A percentile compares a stretch with the other conserved stretches of the same genome.
These are phyloP conservation scores for Yamadazyma siamensis DNA, from an alignment of 1,139 yeast species.

Conservation along the genomic window DNA sequence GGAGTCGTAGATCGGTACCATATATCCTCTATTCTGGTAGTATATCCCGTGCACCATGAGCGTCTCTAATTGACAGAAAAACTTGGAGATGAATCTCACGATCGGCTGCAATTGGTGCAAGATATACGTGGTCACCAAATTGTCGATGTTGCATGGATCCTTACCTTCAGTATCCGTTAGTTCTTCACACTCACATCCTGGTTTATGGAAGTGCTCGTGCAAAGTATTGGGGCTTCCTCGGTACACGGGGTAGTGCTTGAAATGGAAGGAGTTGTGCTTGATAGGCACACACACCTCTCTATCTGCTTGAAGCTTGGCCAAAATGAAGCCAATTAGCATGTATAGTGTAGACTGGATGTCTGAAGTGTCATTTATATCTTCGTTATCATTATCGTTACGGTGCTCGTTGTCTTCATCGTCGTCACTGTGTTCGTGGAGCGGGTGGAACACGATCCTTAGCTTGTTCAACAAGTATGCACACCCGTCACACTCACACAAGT, in stretches of 20 bases:
- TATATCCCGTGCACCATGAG: constrained; percentile 39
- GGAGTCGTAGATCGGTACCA: constrained; percentile 29
- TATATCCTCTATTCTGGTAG: constrained; percentile 19
- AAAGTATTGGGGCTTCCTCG: constrained; percentile 39
- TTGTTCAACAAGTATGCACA: constrained; percentile 28
- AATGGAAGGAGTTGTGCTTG: constrained; percentile 24
- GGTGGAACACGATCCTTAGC: constrained; percentile 22
- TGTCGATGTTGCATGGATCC: constrained; percentile 25
- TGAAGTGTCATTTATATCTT: constrained; percentile 13
- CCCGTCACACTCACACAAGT: constrained; percentile 37
- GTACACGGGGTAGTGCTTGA: constrained; percentile 30
- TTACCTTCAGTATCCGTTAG: constrained; percentile 23
- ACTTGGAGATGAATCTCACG: constrained; percentile 21
- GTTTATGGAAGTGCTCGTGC: constrained; percentile 29
- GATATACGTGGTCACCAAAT: constrained; percentile 33
- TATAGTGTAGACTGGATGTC: constrained; percentile 30
- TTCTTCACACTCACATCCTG: constrained; percentile 22
- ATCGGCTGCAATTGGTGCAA: constrained; percentile 36
- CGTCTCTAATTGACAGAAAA: constrained; percentile 24
- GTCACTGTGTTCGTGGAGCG: constrained; percentile 16
- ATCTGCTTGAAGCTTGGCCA: constrained; percentile 37
- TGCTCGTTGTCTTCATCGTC: too few species aligned
- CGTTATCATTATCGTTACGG: constrained; percentile 12
- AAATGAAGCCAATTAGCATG: constrained; percentile 31
- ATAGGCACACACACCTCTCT: constrained; percentile 40